Evolutionary conservation across 1,139 yeast genomes (phyloP).

Genomic region (Kurtzmaniella quercitrusa): DNA sequence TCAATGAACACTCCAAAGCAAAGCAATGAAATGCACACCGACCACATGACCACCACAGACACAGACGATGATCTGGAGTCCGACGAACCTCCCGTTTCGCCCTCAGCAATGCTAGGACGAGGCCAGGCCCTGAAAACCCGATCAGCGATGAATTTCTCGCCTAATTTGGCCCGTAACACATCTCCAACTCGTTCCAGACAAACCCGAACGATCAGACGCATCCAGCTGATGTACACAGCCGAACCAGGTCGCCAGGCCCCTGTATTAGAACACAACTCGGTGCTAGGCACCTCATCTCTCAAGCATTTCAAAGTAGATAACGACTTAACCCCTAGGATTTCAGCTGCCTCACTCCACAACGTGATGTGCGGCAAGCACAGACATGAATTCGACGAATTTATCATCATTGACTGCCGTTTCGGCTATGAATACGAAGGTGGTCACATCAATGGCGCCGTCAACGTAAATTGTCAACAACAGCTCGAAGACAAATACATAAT

Average conservation of each 20-base stretch:
- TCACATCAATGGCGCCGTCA: conserved; percentile 79
- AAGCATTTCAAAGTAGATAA: conserved; percentile 46
- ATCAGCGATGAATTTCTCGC: conserved; percentile 10
- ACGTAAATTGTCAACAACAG: conserved; percentile 66
- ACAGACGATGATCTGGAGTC: conserved; percentile 8
- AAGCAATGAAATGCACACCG: no score
- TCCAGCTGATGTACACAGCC: conserved; percentile 63
- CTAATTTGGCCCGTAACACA: conserved; percentile 11
- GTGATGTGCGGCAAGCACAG: conserved; percentile 56
- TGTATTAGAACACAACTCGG: conserved; percentile 34
- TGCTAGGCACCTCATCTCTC: conserved; percentile 36
- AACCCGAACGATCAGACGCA: conserved; percentile 41
- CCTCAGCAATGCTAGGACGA: conserved; percentile 7
- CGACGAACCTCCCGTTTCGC: neutral
- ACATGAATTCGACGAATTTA: conserved; percentile 53
- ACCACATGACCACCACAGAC: conserved; percentile 9
- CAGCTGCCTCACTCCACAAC: conserved; percentile 56
- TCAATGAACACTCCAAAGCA: conserved; percentile 33
- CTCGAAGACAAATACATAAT: conserved; percentile 49
- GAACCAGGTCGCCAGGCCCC: conserved; percentile 31
- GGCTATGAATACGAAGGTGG: conserved; percentile 92
- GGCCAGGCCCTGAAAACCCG: conserved; percentile 13
- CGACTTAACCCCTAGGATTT: conserved; percentile 75
- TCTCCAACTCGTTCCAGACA: conserved; percentile 7
- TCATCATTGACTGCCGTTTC: conserved; percentile 83